These are phyloP conservation scores for Herpetospermum pedunculosum DNA, from an alignment of 306 rosid genomes.

Conservation along the genomic window DNA sequence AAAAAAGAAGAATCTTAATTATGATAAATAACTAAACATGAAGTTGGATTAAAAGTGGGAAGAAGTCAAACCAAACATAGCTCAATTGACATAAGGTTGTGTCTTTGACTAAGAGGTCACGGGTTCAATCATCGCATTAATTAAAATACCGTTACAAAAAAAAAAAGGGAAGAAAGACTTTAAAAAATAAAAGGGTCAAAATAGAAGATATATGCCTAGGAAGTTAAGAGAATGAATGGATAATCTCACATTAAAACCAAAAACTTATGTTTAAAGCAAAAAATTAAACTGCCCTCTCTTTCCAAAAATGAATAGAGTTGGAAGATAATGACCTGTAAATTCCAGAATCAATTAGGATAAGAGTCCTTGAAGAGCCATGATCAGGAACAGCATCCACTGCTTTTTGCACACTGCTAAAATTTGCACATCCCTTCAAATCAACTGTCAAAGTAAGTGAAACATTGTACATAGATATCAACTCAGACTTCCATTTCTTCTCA, in stretches of 20 bases:
- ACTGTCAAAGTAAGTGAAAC: constrained; percentile 45
- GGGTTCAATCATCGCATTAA: no score
- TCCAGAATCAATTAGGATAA: constrained; percentile 43
- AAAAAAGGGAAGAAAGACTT: background rate
- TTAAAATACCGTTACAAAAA: no score
- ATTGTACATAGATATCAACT: constrained; percentile 30
- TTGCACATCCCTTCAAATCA: constrained; percentile 40
- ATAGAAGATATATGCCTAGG: background rate
- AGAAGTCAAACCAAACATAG: no score
- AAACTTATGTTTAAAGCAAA: background rate
- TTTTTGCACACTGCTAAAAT: constrained; percentile 58
- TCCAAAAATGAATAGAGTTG: background rate
- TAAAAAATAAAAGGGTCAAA: background rate
- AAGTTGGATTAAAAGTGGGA: no score
- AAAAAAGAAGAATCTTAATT: no score
- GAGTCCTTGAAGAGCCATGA: constrained; percentile 30
- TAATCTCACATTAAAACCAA: background rate
- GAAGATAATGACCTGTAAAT: constrained; percentile 25
- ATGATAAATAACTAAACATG: background rate
- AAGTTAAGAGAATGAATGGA: background rate
- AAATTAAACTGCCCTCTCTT: background rate
- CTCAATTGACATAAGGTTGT: no score
- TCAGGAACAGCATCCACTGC: constrained; percentile 70
- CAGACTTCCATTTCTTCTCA: constrained; percentile 26
- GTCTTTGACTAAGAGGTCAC: no score